Conservation (phyloP, 192 early-diverging fungal genomes). For the Dissophora ornata region DNA sequence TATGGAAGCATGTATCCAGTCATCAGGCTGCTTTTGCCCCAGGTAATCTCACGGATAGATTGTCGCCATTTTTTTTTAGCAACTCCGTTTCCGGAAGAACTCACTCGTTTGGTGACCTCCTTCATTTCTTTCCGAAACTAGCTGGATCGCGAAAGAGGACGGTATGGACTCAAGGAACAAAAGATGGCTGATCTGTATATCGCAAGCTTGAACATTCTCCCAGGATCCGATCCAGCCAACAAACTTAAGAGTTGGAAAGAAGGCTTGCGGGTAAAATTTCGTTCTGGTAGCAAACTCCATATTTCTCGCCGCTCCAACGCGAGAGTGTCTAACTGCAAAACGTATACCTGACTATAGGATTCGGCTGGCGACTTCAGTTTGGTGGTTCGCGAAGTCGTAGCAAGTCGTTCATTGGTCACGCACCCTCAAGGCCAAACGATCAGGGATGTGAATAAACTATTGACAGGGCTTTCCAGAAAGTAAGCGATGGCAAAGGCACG, state of each 20-base stretch:
- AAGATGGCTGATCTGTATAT: conserved; percentile 74
- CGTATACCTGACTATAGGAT: too few relatives aligned
- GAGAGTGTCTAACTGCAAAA: too few relatives aligned
- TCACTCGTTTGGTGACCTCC: background rate
- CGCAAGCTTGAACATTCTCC: conserved; percentile 65
- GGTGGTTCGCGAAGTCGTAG: conserved; percentile 60
- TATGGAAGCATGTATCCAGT: conserved; percentile 46
- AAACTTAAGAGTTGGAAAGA: conserved; percentile 70
- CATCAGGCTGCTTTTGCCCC: conserved; percentile 53
- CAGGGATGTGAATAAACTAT: conserved; percentile 67
- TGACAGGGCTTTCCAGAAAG: conserved; percentile 40
- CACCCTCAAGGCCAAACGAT: conserved; percentile 62
- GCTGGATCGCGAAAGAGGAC: conserved; percentile 66
- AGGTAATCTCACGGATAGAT: conserved; percentile 14
- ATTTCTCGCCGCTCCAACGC: too few relatives aligned
- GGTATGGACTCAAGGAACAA: conserved; percentile 76
- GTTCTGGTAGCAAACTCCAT: too few relatives aligned
- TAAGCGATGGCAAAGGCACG: too few relatives aligned
- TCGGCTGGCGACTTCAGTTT: conserved; percentile 73
- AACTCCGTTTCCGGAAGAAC: too few relatives aligned
- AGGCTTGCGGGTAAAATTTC: conserved; percentile 47
- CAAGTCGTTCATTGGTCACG: conserved; percentile 61
- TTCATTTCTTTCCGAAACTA: conserved; percentile 14
- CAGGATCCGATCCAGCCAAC: conserved; percentile 68
- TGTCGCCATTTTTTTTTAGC: too few relatives aligned